Percentiles rank a stretch among this genome's conserved stretches.
Conservation (phyloP, 768 basidiomycete genomes). For the Boletellus emodensis region DNA sequence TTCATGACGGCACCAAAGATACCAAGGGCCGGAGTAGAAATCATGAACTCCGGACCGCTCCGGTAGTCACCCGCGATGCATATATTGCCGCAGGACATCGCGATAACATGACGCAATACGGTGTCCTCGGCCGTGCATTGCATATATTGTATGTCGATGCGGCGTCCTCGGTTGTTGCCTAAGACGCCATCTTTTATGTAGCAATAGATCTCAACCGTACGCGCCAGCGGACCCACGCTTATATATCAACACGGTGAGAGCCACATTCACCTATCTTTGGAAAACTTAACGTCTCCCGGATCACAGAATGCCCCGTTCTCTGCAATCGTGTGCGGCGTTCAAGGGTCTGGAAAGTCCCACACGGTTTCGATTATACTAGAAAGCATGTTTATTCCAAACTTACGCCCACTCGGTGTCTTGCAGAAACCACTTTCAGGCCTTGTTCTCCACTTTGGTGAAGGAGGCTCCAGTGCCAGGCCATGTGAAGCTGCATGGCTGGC, state of each 20-base stretch:
- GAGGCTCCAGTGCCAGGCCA: slow-evolving; percentile 52
- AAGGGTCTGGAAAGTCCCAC: slow-evolving; percentile 75
- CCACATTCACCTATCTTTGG: background rate
- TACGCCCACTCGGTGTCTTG: slow-evolving; percentile 46
- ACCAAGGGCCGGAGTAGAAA: slow-evolving; percentile 26
- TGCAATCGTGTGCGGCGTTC: slow-evolving; percentile 71
- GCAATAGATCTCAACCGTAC: slow-evolving; percentile 30
- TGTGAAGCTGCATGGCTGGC: slow-evolving; percentile 66
- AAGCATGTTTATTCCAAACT: slow-evolving; percentile 59
- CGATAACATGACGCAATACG: slow-evolving; percentile 50
- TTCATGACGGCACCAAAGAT: slow-evolving; percentile 23
- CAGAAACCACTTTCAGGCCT: slow-evolving; percentile 57
- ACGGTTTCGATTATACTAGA: slow-evolving; percentile 67
- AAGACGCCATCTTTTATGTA: slow-evolving; percentile 17
- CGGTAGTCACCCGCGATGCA: slow-evolving; percentile 51
- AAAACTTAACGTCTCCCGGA: background rate
- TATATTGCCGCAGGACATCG: slow-evolving; percentile 33
- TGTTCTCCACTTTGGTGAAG: slow-evolving; percentile 68
- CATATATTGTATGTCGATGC: slow-evolving; percentile 40
- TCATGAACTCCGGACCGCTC: slow-evolving; percentile 41
- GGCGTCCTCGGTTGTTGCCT: background rate
- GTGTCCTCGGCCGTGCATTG: slow-evolving; percentile 51
- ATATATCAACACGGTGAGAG: slow-evolving; percentile 63
- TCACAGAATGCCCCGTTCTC: slow-evolving; percentile 69
- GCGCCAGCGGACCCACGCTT: slow-evolving; percentile 46